phyloP scores from a whole-genome alignment of 139 green algal species.

The Volvox reticuliferus region DNA sequence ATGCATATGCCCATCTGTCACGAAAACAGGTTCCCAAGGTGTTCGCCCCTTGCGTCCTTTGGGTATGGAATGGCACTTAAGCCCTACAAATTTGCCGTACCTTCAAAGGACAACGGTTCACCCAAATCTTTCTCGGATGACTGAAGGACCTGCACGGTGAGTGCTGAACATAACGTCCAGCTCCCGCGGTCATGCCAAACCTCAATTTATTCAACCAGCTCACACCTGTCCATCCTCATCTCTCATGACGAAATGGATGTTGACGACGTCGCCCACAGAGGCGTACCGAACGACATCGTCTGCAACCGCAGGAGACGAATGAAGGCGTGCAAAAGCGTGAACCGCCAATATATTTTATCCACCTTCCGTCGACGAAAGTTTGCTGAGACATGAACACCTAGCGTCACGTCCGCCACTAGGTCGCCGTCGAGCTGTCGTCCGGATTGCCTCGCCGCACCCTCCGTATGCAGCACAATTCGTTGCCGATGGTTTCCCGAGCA shows the following conservation, averaged over 20 bases:
- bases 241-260: conserved; percentile 68
- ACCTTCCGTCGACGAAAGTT: not conserved
- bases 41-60: too few relatives aligned
- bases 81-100: conserved; percentile 49
- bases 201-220: too few relatives aligned
- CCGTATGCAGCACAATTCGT: not conserved
- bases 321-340: too few relatives aligned
- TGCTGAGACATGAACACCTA: not conserved
- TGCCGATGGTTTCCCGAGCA: not conserved
- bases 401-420: not conserved
- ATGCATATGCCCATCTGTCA: too few relatives aligned
- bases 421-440: not conserved
- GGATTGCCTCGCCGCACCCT: not conserved
- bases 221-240: conserved; percentile 76
- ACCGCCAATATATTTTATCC: not conserved
- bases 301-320: not conserved
- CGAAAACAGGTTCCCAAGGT: too few relatives aligned
- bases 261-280: conserved; percentile 74
- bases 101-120: conserved; percentile 85
- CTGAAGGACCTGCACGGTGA: conserved; percentile 56
- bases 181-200: too few relatives aligned
- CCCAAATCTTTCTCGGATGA: conserved; percentile 56
- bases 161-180: too few relatives aligned
- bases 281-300: conserved; percentile 60
- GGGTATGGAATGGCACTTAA: too few relatives aligned